Evolutionary conservation across 2,329 filamentous ascomycete species (phyloP).

Genomic region (Dothideomycetes sp.): DNA sequence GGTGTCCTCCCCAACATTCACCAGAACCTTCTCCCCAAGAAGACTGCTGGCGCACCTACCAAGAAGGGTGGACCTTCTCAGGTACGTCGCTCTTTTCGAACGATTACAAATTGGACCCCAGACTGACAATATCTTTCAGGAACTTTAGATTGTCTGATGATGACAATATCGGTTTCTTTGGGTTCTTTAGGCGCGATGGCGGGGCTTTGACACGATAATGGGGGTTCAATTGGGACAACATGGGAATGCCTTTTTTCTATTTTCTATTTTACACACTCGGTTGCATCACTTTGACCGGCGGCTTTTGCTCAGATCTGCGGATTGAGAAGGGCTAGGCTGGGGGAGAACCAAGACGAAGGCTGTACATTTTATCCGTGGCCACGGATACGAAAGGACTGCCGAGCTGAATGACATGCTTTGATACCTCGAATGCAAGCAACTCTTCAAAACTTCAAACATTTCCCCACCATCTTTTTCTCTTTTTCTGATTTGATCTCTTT

Average conservation of each 20-base stretch:
- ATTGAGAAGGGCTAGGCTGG: background rate
- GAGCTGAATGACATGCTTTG: constrained; percentile 10
- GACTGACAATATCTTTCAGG: too few species aligned
- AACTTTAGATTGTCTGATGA: constrained; percentile 60
- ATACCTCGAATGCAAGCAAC: constrained; percentile 4
- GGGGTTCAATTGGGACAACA: constrained; percentile 11
- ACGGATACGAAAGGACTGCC: constrained; percentile 23
- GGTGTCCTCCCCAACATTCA: constrained; percentile 96
- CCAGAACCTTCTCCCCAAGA: constrained; percentile 98
- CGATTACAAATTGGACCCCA: too few species aligned
- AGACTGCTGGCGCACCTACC: constrained; percentile 52
- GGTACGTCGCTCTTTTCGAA: too few species aligned
- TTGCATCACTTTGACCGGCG: background rate
- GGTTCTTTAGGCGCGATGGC: constrained; percentile 11
- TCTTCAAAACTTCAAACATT: constrained; percentile 1
- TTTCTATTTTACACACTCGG: constrained; percentile 6
- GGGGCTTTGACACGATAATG: constrained; percentile 12
- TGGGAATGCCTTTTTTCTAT: background rate
- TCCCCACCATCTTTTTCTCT: background rate
- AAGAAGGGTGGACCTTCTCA: constrained; percentile 81
- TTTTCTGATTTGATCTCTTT: background rate
- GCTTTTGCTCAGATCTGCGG: background rate
- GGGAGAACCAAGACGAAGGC: constrained; percentile 26
- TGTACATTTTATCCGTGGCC: constrained; percentile 65
- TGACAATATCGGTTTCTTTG: constrained; percentile 5